phyloP scores from a whole-genome alignment of 805 yeast species.

The Candida multigemmis region DNA sequence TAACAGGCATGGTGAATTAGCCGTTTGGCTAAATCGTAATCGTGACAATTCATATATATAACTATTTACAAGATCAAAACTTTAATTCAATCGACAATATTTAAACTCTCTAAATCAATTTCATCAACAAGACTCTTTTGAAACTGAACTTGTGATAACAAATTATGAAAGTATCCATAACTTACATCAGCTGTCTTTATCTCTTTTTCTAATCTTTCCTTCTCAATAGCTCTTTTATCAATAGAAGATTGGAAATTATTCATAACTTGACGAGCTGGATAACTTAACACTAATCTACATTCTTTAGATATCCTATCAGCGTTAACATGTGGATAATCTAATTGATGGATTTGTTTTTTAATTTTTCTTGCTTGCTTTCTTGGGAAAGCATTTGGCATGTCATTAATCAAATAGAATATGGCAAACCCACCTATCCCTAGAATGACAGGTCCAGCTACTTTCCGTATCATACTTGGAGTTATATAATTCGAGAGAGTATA shows the following conservation, averaged over 20 bases:
- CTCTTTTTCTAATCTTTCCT: constrained; percentile 43
- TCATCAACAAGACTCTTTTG: constrained; percentile 34
- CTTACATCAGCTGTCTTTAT: constrained; percentile 51
- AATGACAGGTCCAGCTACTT: constrained; percentile 45
- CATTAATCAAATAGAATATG: constrained; percentile 57
- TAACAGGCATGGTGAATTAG: too few species aligned
- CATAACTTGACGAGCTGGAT: constrained; percentile 77
- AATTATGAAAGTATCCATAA: constrained; percentile 41
- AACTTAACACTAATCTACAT: constrained; percentile 69
- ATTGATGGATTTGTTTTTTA: constrained; percentile 46
- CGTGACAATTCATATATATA: constrained; percentile 1
- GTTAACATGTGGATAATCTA: constrained; percentile 74
- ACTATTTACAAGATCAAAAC: background rate
- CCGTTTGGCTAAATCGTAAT: too few species aligned
- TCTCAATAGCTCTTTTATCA: constrained; percentile 50
- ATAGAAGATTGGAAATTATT: constrained; percentile 57
- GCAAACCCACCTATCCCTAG: constrained; percentile 44
- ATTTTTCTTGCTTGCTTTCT: constrained; percentile 72
- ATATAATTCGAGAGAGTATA: constrained; percentile 23
- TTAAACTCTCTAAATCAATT: constrained; percentile 34
- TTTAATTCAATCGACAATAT: constrained; percentile 24
- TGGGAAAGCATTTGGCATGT: constrained; percentile 85
- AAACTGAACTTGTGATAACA: constrained; percentile 34
- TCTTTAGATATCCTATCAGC: constrained; percentile 75
- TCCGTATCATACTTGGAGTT: constrained; percentile 31